phyloP scores from a whole-genome alignment of 2,329 filamentous ascomycete genomes.

The Cadophora sp. region DNA sequence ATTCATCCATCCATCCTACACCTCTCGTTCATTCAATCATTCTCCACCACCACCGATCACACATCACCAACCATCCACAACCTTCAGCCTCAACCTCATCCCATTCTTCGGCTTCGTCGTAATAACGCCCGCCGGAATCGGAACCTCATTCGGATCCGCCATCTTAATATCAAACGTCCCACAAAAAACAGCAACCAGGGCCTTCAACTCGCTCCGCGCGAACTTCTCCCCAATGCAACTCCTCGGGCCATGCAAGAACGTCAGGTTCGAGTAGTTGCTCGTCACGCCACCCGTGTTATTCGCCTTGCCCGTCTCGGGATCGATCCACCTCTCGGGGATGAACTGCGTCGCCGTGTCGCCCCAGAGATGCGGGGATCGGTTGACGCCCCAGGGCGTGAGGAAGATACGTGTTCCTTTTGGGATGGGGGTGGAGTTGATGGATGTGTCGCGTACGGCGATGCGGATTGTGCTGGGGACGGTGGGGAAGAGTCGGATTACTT shows the following conservation, averaged over 20 bases:
- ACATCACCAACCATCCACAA: constrained; percentile 35
- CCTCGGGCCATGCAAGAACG: constrained; percentile 84
- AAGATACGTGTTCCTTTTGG: constrained; percentile 63
- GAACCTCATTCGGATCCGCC: constrained; percentile 34
- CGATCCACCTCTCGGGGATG: constrained; percentile 64
- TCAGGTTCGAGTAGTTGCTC: constrained; percentile 79
- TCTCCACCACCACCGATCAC: neutral
- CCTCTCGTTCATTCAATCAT: neutral
- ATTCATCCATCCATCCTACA: too few relatives aligned
- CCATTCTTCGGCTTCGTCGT: constrained; percentile 41
- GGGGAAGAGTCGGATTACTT: constrained; percentile 71
- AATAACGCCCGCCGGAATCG: constrained; percentile 35
- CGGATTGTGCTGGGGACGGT: constrained; percentile 71
- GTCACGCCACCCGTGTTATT: constrained; percentile 67
- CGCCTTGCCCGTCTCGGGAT: constrained; percentile 26
- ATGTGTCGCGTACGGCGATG: constrained; percentile 61
- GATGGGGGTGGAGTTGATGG: constrained; percentile 61
- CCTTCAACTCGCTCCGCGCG: constrained; percentile 83
- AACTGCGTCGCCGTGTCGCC: constrained; percentile 65
- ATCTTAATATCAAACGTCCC: constrained; percentile 35
- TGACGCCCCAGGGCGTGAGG: constrained; percentile 61
- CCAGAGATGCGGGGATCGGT: constrained; percentile 63
- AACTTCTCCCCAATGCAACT: constrained; percentile 86
- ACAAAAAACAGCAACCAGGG: constrained; percentile 59
- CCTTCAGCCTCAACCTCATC: constrained; percentile 37